These are phyloP conservation scores for Starmerella vitae DNA, from an alignment of 805 yeast genomes.

Conservation along the genomic window DNA sequence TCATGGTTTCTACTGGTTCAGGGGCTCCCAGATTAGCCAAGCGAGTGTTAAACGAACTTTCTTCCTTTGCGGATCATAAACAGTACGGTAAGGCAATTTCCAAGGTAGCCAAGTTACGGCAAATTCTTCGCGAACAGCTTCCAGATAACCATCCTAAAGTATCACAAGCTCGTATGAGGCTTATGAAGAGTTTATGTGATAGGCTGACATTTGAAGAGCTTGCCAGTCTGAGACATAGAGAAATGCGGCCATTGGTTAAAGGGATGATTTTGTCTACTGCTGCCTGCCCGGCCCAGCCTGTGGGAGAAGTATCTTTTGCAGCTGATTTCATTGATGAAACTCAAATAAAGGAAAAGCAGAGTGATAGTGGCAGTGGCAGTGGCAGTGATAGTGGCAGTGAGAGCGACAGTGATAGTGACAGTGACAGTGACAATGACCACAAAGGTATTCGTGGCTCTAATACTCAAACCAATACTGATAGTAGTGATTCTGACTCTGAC, in stretches of 20 bases:
- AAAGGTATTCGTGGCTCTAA: too few species aligned
- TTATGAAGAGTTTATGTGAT: slow-evolving; percentile 58
- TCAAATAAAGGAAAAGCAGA: not conserved
- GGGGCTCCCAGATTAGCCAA: slow-evolving; percentile 64
- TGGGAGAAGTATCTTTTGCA: slow-evolving; percentile 9
- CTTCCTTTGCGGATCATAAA: slow-evolving; percentile 30
- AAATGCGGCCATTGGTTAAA: slow-evolving; percentile 30
- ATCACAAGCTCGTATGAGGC: slow-evolving; percentile 52
- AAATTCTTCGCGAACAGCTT: slow-evolving; percentile 32
- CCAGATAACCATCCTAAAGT: slow-evolving; percentile 20
- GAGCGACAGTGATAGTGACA: not conserved
- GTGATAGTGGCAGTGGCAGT: not conserved
- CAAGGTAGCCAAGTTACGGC: slow-evolving; percentile 45
- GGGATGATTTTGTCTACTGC: slow-evolving; percentile 16
- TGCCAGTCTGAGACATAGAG: slow-evolving; percentile 30
- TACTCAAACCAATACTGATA: not conserved
- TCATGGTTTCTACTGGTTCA: slow-evolving; percentile 76
- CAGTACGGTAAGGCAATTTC: slow-evolving; percentile 43
- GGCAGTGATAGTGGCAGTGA: not conserved
- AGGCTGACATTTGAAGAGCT: slow-evolving; percentile 44
- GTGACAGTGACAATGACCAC: not conserved
- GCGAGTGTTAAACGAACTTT: slow-evolving; percentile 44
- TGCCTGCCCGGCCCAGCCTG: slow-evolving; percentile 17
- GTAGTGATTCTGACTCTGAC: not conserved
- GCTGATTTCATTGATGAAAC: slow-evolving; percentile 9